Evolutionary conservation across 495 filamentous ascomycete genomes (phyloP), one percentile per base, ranked within the genome.

Genomic region (Lepraria neglecta): DNA sequence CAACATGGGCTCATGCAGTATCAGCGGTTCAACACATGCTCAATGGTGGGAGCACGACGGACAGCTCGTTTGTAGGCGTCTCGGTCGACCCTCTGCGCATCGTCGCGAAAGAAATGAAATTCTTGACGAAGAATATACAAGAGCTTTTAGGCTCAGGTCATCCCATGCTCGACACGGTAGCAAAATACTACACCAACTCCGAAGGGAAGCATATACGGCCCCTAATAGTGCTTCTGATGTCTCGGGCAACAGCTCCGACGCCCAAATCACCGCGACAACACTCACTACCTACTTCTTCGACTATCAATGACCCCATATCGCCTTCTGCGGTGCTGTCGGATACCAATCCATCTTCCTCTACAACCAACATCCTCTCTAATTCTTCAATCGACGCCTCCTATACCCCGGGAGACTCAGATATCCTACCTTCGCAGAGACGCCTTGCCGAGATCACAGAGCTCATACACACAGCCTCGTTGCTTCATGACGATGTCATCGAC

Each of bases 401-500:
- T 62, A 68, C 74, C 64, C 59, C 75, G 19, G 75, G 79, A 43
- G 84, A 88, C 59, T 80, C 83, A 54, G 85, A 90, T 54, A 92
- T 98, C 61, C 83, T 97, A 21, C 91, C 95, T 2, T 88, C 91
- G n/a, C 92, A 98, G 69, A 79, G 90, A 53, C 84, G 94, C 43
- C 81, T 98, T 42, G 95, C 94, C 58, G 94, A 98, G 72, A 97
- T 98, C 72, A 91, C 91, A 19, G 95, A 98, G 71, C 76, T 98
- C 44, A 97, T 97, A 55, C 95, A 96, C 72, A 97, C 94, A 3
- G 94, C 94, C 3, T 97, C 94, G 14, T 83, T 98, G 27, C 82
- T 98, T 5, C 94, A 98, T 72, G 94, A 98, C 78, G 94, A 98
- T 75, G 95, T 98, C 31, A 95, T 98, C 67, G 94, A 98, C 70